These are phyloP conservation scores for Cucurbita moschata DNA, from an alignment of 306 rosid species.

Conservation along the genomic window DNA sequence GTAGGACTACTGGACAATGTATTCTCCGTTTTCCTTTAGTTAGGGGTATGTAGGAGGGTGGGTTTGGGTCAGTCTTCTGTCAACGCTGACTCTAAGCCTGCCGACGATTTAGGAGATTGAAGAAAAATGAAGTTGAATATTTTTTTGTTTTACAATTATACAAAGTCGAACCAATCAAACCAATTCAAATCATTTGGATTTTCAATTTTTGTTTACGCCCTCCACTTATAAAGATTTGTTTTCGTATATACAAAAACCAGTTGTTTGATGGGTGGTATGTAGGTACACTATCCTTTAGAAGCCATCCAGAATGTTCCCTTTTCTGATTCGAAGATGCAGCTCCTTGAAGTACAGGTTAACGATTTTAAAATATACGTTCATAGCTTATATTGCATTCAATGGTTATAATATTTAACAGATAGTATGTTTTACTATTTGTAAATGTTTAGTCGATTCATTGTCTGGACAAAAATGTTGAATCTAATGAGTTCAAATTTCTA, in stretches of 20 bases:
- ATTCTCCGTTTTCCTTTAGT: neutral
- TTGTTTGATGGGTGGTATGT: constrained; percentile 11
- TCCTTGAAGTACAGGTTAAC: constrained; percentile 79
- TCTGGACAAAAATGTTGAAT: neutral
- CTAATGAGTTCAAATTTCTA: neutral
- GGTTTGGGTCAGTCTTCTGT: neutral
- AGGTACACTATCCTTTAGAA: constrained; percentile 87
- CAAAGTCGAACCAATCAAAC: neutral
- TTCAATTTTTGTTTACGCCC: neutral
- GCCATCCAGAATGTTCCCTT: constrained; percentile 46
- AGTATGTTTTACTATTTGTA: neutral
- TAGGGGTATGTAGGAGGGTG: neutral
- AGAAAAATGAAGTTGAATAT: neutral
- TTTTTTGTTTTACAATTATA: neutral
- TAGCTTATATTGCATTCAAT: neutral
- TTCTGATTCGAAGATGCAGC: constrained; percentile 59
- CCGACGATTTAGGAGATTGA: neutral
- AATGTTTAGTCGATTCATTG: neutral
- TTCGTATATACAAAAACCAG: neutral
- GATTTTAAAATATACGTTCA: neutral
- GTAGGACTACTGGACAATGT: neutral
- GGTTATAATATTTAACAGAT: neutral
- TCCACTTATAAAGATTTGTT: neutral
- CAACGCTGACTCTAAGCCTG: neutral
- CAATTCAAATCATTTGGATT: neutral